Evolutionary conservation across 164 flowering plant species (phyloP).

Genomic region (Umbilicus rupestris): DNA sequence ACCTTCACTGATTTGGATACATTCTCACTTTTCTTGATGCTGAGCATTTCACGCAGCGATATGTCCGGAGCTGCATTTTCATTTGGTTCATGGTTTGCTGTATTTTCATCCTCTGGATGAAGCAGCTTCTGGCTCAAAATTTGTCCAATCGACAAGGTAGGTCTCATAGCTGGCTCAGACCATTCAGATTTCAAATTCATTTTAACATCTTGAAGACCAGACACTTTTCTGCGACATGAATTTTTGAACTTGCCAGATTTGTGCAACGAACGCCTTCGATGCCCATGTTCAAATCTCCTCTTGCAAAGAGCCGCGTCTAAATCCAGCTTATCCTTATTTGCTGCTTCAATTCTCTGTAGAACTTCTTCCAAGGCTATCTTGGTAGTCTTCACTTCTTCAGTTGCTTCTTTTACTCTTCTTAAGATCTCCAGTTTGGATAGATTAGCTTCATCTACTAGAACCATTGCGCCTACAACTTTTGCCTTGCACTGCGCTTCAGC

Average conservation of each 20-base stretch:
- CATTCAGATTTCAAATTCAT: conserved; percentile 39
- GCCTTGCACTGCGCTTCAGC: conserved; percentile 46
- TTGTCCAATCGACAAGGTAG: conserved; percentile 83
- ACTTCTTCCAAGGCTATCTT: conserved; percentile 74
- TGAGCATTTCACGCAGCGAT: conserved; percentile 76
- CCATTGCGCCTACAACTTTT: conserved; percentile 47
- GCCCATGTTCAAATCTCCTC: conserved; percentile 78
- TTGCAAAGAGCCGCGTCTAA: conserved; percentile 76
- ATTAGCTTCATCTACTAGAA: conserved; percentile 60
- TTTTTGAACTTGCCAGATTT: conserved; percentile 69
- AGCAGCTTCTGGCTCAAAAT: conserved; percentile 76
- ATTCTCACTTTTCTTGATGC: conserved; percentile 29
- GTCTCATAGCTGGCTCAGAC: conserved; percentile 40
- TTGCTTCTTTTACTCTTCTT: conserved; percentile 62
- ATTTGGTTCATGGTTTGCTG: not conserved
- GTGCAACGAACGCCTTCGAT: conserved; percentile 46
- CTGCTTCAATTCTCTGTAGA: conserved; percentile 60
- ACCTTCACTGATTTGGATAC: conserved; percentile 16
- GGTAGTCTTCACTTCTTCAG: conserved; percentile 65
- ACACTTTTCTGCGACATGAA: conserved; percentile 38
- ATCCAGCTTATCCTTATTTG: conserved; percentile 59
- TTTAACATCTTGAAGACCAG: conserved; percentile 42
- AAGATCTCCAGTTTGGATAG: conserved; percentile 47
- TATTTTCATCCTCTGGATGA: conserved; percentile 47
- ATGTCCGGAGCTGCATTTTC: conserved; percentile 30